Evolutionary conservation across 1,284 basidiomycete species (phyloP).

Genomic region (Flammula alnicola): DNA sequence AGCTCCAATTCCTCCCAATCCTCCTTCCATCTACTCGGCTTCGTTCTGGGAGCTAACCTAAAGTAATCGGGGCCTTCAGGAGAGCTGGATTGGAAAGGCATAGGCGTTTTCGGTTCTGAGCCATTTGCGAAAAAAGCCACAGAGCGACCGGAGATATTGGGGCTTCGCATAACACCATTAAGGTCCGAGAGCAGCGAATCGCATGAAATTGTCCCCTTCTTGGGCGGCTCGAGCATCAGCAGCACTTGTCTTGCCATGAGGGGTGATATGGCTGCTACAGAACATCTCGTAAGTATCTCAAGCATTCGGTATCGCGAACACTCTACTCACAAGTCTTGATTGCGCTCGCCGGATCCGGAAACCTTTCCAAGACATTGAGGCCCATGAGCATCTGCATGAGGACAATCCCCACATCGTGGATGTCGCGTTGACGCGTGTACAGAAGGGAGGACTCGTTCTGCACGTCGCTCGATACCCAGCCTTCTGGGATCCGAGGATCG

Average conservation of each 20-base stretch:
- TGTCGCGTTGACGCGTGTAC: constrained; percentile 73
- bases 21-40: constrained; percentile 78
- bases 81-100: constrained; percentile 49
- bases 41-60: constrained; percentile 42
- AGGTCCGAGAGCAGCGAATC: constrained; percentile 47
- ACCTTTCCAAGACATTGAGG: constrained; percentile 59
- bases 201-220: constrained; percentile 59
- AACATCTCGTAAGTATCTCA: neutral
- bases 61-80: constrained; percentile 67
- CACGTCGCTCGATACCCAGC: constrained; percentile 68
- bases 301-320: constrained; percentile 1
- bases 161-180: constrained; percentile 38
- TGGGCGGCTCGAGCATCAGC: constrained; percentile 64
- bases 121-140: constrained; percentile 41
- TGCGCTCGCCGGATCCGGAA: constrained; percentile 47
- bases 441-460: constrained; percentile 67
- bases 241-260: constrained; percentile 52
- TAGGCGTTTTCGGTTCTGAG: constrained; percentile 51
- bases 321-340: constrained; percentile 45
- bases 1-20: constrained; percentile 86
- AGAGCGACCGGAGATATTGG: constrained; percentile 24
- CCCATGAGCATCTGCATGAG: constrained; percentile 80
- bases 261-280: constrained; percentile 54
- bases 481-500: constrained; percentile 17
- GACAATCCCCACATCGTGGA: constrained; percentile 75